Evolutionary conservation across 225 moss, liverwort and hornwort species (phyloP), one percentile per base, ranked within the genome.

Genomic region (Sphagnum tenellum): DNA sequence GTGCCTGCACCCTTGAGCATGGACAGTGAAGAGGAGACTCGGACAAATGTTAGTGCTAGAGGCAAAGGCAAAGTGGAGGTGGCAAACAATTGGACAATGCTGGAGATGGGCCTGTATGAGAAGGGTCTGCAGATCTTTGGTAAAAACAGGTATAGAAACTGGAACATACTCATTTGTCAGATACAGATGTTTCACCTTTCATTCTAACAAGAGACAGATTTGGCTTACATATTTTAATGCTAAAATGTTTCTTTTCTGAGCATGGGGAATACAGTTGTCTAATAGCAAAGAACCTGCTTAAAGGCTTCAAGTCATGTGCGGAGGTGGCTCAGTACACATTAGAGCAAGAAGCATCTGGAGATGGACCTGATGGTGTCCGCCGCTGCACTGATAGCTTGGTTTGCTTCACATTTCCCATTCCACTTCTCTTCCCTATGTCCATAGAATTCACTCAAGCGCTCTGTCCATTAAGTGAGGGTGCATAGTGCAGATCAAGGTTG

Each of bases 111-210:
- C 68, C 76, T 95, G 56, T 91, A 88, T 59, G 91, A 95, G 72
- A 95, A 89, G 74, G 94, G 94, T 53, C 74, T 89, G 49, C 89
- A 91, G 70, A 81, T 95, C 9, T 95, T 91, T 77, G 91, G 91
- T 57, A 86, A 67, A 78, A 95, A 71, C 74, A 91, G 94, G 94
- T 95, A 74, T 46, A 53, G 9, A 12, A 13, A 62, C 45, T 29
- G 29, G 29, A 29, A 29, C 29, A 29, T 29, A 29, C 29, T 29
- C 29, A 29, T 29, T 29, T 29, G 29, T 29, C 29, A 29, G 29
- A 29, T 29, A 29, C 29, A 29, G 29, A 29, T 1, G 29, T 29
- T 29, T 29, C 29, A 29, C 29, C 29, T 29, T 29, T 29, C 29
- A 29, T 29, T 29, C 29, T 29, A 29, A 29, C 29, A 29, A 29